Evolutionary conservation across 306 rosid genomes (phyloP).

Genomic region (Quercus glauca): DNA sequence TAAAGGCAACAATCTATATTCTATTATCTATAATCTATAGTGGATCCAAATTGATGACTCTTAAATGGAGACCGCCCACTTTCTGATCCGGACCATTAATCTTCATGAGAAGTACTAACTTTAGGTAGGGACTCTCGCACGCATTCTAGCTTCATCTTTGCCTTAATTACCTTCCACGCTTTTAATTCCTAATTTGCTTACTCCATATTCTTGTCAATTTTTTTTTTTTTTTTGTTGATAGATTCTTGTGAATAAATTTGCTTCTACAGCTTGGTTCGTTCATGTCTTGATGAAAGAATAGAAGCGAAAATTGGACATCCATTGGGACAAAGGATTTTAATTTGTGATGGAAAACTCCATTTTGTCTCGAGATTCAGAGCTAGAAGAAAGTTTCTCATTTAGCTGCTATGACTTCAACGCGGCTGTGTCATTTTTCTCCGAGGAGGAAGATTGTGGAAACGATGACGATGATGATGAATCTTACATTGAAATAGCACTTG

Average conservation of each 20-base stretch:
- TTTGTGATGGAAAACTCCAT: neutral
- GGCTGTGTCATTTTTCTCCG: constrained; percentile 15
- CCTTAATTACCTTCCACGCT: too few relatives aligned
- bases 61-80: neutral
- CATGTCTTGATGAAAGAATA: too few relatives aligned
- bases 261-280: too few relatives aligned
- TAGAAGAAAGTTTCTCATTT: constrained; percentile 30
- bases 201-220: too few relatives aligned
- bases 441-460: neutral
- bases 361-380: neutral
- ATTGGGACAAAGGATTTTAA: too few relatives aligned
- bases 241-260: too few relatives aligned
- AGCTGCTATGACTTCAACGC: constrained; percentile 20
- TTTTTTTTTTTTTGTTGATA: too few relatives aligned
- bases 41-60: neutral
- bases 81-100: neutral
- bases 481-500: constrained; percentile 48
- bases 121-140: too few relatives aligned
- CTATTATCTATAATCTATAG: neutral
- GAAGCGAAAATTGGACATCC: too few relatives aligned
- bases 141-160: too few relatives aligned
- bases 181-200: too few relatives aligned
- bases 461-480: constrained; percentile 25
- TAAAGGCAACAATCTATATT: neutral
- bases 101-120: neutral